phyloP scores from a whole-genome alignment of 345 rosid species.

The Lepidium didymum region DNA sequence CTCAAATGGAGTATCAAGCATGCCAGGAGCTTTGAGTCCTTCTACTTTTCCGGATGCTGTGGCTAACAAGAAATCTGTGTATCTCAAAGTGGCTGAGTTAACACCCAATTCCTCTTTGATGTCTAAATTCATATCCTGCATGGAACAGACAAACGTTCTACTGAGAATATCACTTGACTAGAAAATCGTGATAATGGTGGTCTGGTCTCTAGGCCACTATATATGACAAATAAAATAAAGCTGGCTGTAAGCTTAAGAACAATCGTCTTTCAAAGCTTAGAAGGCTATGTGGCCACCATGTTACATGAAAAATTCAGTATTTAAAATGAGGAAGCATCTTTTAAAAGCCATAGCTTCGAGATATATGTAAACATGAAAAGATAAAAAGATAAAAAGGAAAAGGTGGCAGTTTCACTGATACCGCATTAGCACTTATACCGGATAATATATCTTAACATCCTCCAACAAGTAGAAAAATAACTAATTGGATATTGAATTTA shows the following conservation, averaged over 20 bases:
- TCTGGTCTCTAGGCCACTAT: background rate
- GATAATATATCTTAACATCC: background rate
- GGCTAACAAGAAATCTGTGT: slow-evolving; percentile 83
- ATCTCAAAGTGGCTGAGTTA: slow-evolving; percentile 64
- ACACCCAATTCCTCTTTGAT: slow-evolving; percentile 42
- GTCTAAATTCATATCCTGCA: slow-evolving; percentile 85
- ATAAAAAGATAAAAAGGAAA: no score
- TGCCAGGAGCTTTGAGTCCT: slow-evolving; percentile 86
- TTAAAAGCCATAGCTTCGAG: background rate
- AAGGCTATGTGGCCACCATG: background rate
- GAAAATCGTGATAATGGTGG: background rate
- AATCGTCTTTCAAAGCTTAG: background rate
- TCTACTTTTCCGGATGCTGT: slow-evolving; percentile 95
- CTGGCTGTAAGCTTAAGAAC: background rate
- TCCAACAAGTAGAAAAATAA: background rate
- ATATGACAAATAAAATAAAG: background rate
- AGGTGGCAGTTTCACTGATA: background rate
- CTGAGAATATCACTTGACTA: background rate
- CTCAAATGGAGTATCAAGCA: slow-evolving; percentile 95
- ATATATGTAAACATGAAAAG: background rate
- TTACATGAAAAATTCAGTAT: background rate
- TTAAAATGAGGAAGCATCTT: background rate
- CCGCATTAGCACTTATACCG: background rate
- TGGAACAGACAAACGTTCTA: background rate
- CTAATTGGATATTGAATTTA: background rate